These are phyloP conservation scores for Candida maris DNA, from an alignment of 805 yeast species.

Conservation along the genomic window DNA sequence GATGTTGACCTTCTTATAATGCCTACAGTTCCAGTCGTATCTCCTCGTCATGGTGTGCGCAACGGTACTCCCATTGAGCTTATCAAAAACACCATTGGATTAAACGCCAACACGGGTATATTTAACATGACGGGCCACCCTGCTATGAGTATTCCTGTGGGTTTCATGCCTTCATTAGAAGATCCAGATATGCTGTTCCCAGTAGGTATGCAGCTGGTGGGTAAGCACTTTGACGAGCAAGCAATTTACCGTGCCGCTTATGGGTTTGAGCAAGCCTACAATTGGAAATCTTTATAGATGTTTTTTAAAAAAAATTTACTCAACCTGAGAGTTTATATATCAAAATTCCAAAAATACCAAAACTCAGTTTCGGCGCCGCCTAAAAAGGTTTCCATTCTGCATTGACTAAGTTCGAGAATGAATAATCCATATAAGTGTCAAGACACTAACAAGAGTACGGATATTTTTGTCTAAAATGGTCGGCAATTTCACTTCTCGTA, in stretches of 20 bases:
- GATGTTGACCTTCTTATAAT: constrained; percentile 31
- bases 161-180: constrained; percentile 29
- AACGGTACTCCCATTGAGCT: constrained; percentile 25
- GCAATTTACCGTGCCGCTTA: constrained; percentile 33
- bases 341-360: too few species aligned
- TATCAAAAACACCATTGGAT: constrained; percentile 30
- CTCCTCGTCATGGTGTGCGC: constrained; percentile 26
- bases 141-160: constrained; percentile 33
- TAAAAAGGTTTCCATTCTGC: too few species aligned
- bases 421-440: too few species aligned
- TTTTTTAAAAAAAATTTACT: too few species aligned
- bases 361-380: too few species aligned
- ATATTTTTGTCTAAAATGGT: constrained; percentile 20
- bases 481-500: constrained; percentile 33
- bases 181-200: constrained; percentile 32
- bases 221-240: constrained; percentile 32
- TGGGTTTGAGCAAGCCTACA: constrained; percentile 33
- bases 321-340: too few species aligned
- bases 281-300: constrained; percentile 21
- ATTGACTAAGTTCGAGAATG: too few species aligned
- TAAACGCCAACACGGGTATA: constrained; percentile 34
- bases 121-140: constrained; percentile 38
- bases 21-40: constrained; percentile 30
- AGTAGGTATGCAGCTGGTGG: constrained; percentile 35
- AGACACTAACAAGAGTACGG: too few species aligned